phyloP scores from a whole-genome alignment of 208 protist genomes.

The Trypanosoma avium region DNA sequence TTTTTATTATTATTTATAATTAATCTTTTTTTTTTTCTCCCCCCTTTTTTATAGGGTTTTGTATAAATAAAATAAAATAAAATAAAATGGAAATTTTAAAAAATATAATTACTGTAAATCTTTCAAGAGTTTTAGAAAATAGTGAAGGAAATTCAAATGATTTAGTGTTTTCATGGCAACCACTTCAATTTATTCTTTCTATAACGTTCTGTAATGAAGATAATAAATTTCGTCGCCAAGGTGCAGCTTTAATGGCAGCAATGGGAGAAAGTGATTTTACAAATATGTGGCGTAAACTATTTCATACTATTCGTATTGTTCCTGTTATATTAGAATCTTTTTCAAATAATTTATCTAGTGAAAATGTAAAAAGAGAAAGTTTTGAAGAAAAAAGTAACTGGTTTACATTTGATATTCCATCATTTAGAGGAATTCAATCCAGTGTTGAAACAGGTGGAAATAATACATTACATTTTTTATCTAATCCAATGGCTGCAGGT shows the following conservation, averaged over 20 bases:
- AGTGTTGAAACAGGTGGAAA: neutral
- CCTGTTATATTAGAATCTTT: constrained; percentile 30
- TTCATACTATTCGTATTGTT: constrained; percentile 39
- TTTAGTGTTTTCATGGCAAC: constrained; percentile 40
- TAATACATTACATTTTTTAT: neutral
- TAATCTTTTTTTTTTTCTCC: constrained; percentile 6
- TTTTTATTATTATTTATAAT: neutral
- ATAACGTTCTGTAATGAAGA: constrained; percentile 38
- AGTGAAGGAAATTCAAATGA: neutral
- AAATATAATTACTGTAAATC: constrained; percentile 31
- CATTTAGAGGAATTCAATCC: constrained; percentile 32
- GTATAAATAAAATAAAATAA: too few relatives aligned
- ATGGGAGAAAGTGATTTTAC: constrained; percentile 43
- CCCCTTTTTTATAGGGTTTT: too few relatives aligned
- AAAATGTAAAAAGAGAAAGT: neutral
- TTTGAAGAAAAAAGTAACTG: neutral
- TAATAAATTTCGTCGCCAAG: constrained; percentile 21
- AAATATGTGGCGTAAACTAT: constrained; percentile 45
- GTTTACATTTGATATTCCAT: constrained; percentile 33
- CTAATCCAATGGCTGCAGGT: neutral
- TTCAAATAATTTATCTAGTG: neutral
- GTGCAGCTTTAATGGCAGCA: constrained; percentile 34
- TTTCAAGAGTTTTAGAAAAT: constrained; percentile 18
- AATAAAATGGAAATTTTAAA: constrained; percentile 48
- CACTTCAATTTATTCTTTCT: constrained; percentile 41